Evolutionary conservation across 169 alveolate genomes (phyloP), one percentile per base, ranked within the genome.

Genomic region (Cryptosporidium sp.): DNA sequence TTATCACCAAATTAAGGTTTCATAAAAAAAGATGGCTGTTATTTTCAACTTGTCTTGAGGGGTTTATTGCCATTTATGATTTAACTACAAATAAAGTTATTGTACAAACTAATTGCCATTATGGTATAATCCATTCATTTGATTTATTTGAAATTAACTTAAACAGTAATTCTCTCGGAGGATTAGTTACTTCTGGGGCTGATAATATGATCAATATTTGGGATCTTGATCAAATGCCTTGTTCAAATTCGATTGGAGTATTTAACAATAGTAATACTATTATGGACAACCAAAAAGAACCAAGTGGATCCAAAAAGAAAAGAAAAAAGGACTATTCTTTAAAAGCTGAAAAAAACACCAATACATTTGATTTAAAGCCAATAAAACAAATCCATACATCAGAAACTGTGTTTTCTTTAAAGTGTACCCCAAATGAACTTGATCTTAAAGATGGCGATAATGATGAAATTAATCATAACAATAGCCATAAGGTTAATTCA

Each of bases 121-220:
- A 43, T 61, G 26, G 80, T 61, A 67, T 80, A 35, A 80, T 80
- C 18, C 43, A 80, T 29, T 61, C 89, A 8, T 62, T 80, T 43
- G 89, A 80, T 12, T 29, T 80, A n/a, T 62, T 80, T 80, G 75
- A 80, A 62, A 62, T 67, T 6, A 26, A 29, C 3, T 41, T 43
- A 62, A 29, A 65, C 5, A 55, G 37, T 21, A 35, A 33, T 35
- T 62, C 80, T 23, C 62, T 80, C 12, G 89, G 89, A 23, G 89
- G 89, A 14, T 33, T 80, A 26, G 80, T 80, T 50, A 61, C 89
- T 29, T 23, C 75, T 9, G 89, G 89, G 2, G 73, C 89, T 0
- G 89, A 80, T 29, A 80, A 80, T 80, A 80, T 80, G 75, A 80
- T 80, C n/a, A 80, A 62, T 48, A 62, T 80, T 41, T 80, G 89